phyloP scores from a whole-genome alignment of 345 rosid genomes.

The Leavenworthia alabamica region DNA sequence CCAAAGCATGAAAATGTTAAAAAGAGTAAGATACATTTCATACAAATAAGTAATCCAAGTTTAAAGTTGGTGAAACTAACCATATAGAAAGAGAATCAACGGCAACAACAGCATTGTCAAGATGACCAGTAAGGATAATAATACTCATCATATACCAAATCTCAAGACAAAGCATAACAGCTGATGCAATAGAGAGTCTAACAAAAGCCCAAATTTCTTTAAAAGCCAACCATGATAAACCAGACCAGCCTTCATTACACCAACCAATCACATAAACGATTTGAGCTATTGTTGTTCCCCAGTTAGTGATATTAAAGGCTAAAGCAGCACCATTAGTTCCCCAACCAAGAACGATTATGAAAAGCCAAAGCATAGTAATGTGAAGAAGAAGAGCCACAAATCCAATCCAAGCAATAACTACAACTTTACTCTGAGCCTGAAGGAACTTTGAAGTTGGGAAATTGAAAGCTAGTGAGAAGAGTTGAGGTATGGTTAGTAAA shows the following conservation, averaged over 20 bases:
- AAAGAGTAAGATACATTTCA: neutral
- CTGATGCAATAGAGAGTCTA: constrained; percentile 68
- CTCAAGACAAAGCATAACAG: constrained; percentile 81
- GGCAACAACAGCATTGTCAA: constrained; percentile 57
- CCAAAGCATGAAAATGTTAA: neutral
- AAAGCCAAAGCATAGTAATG: constrained; percentile 40
- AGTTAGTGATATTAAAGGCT: constrained; percentile 46
- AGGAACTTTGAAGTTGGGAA: constrained; percentile 69
- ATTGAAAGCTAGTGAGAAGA: constrained; percentile 57
- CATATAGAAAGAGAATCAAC: constrained; percentile 79
- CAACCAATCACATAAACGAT: constrained; percentile 45
- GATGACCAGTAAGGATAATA: constrained; percentile 62
- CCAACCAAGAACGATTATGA: constrained; percentile 40
- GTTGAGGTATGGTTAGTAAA: constrained; percentile 43
- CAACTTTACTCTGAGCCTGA: constrained; percentile 75
- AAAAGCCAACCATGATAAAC: constrained; percentile 58
- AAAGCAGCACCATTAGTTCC: constrained; percentile 63
- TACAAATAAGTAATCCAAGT: neutral
- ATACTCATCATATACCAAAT: constrained; percentile 84
- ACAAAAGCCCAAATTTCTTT: constrained; percentile 67
- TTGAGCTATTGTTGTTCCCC: constrained; percentile 44
- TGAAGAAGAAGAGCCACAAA: constrained; percentile 39
- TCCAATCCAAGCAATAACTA: constrained; percentile 51
- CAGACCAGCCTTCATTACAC: constrained; percentile 65
- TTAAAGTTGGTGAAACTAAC: constrained; percentile 30